These are phyloP conservation scores for Pisolithus thermaeus DNA, from an alignment of 1,284 basidiomycete species.

Conservation along the genomic window DNA sequence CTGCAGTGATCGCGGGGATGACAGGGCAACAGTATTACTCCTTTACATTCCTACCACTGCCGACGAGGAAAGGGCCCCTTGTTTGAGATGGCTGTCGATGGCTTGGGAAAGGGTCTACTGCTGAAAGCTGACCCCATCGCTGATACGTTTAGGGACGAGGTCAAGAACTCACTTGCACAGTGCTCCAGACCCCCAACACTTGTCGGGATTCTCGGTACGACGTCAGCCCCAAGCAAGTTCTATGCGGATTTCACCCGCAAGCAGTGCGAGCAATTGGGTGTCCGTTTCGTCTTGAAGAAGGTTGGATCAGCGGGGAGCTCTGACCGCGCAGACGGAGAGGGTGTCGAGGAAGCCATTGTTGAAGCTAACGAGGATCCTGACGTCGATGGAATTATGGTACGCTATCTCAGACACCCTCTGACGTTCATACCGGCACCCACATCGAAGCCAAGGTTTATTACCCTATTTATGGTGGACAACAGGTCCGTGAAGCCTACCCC, in stretches of 20 bases:
- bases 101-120: conserved; percentile 60
- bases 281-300: conserved; percentile 77
- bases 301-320: conserved; percentile 61
- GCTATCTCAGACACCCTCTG: conserved; percentile 15
- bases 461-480: conserved; percentile 83
- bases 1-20: neutral
- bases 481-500: conserved; percentile 43
- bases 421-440: neutral
- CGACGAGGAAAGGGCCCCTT: neutral
- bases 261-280: conserved; percentile 85
- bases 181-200: conserved; percentile 60
- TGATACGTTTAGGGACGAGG: conserved; percentile 61
- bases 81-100: conserved; percentile 17
- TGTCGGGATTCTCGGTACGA: conserved; percentile 89
- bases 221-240: conserved; percentile 79
- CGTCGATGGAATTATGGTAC: conserved; percentile 94
- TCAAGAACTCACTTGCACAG: conserved; percentile 43
- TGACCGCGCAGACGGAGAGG: conserved; percentile 48
- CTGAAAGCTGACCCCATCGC: conserved; percentile 75
- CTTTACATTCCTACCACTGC: neutral
- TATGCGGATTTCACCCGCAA: conserved; percentile 94
- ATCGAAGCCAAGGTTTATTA: conserved; percentile 71
- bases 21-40: neutral
- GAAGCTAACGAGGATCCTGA: conserved; percentile 85
- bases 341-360: conserved; percentile 91